A percentile compares a stretch with the other conserved stretches of the same genome.
phyloP scores from a whole-genome alignment of 2,329 filamentous ascomycete species.

The Epichloe coenophiala region DNA sequence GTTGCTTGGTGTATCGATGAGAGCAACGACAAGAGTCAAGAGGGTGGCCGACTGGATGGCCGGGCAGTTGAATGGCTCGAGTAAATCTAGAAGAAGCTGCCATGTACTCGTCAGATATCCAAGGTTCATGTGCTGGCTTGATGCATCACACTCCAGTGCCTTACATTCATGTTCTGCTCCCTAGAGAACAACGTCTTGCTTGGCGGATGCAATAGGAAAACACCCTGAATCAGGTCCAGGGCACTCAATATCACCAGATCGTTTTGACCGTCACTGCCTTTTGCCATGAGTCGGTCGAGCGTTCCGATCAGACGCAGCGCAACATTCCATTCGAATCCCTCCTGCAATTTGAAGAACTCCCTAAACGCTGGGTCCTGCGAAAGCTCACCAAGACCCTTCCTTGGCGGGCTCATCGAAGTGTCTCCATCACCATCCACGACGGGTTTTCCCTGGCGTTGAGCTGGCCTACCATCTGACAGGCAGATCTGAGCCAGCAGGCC shows the following conservation, averaged over 20 bases:
- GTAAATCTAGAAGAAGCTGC: conserved; percentile 81
- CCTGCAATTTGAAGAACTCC: conserved; percentile 96
- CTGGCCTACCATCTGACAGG: conserved; percentile 38
- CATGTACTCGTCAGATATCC: neutral
- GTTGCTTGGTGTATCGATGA: conserved; percentile 76
- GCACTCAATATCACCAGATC: conserved; percentile 80
- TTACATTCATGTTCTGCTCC: conserved; percentile 86
- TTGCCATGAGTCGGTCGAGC: conserved; percentile 73
- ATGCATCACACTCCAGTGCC: conserved; percentile 11
- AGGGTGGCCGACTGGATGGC: conserved; percentile 84
- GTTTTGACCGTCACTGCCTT: conserved; percentile 68
- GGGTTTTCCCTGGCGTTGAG: conserved; percentile 2
- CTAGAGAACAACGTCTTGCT: conserved; percentile 77
- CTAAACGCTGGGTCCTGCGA: conserved; percentile 76
- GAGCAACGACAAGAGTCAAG: conserved; percentile 75
- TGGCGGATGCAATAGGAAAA: conserved; percentile 77
- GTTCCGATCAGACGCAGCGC: conserved; percentile 73
- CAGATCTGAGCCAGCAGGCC: conserved; percentile 90
- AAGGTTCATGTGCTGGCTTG: neutral
- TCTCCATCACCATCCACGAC: conserved; percentile 1
- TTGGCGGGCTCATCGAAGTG: conserved; percentile 21
- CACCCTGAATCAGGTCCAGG: conserved; percentile 78
- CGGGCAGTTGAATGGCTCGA: conserved; percentile 83
- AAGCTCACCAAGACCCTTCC: conserved; percentile 56
- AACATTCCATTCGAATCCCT: conserved; percentile 97